Evolutionary conservation across 148 eudicot species (phyloP), one percentile per base, ranked within the genome.

Genomic region (Chenopodium formosanum): DNA sequence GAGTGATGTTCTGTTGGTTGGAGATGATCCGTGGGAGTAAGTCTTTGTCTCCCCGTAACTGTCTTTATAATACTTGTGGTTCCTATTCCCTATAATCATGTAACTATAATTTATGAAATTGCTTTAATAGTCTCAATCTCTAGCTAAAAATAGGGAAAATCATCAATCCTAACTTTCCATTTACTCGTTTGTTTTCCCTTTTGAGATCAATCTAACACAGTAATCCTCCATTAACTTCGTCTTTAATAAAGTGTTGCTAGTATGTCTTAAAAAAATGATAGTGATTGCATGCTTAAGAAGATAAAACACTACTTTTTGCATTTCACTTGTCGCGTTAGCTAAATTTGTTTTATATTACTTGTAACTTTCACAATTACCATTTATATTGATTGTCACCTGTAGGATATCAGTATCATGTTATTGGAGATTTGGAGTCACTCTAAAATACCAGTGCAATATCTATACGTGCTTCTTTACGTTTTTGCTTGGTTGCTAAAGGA

Each of bases 1-100:
- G 84, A 94, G 88, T 46, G 98, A 97, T 69, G 95, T 96, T 70
- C 91, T 96, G 62, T 97, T 96, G 62, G 97, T 94, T 47, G 99
- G 98, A 29, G 99, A 96, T 75, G 98, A 96, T 86, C 99, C 99
- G 17, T 96, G 98, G 99, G 95, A 94, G 99, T 96, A 90, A 94
- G 99, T 86, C 27, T 53, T 17, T 47, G 16, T 66, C 29, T n/a
- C 56, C 73, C 13, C 53, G 46, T n/a, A n/a, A 20, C 62, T 20
- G 44, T 75, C 73, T 71, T 23, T 25, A 0, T 74, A 13, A 48
- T 10, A 4, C 9, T 3, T 74, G 1, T 48, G 7, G 37, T 74
- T 63, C 40, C 2, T 53, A 63, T 56, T 7, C 65, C 19, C 12
- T 60, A 62, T 46, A 31, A 3, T 40, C 7, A 81, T n/a, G 66